Evolutionary conservation across 2,329 filamentous ascomycete species (phyloP).

Genomic region (Capronia americana): DNA sequence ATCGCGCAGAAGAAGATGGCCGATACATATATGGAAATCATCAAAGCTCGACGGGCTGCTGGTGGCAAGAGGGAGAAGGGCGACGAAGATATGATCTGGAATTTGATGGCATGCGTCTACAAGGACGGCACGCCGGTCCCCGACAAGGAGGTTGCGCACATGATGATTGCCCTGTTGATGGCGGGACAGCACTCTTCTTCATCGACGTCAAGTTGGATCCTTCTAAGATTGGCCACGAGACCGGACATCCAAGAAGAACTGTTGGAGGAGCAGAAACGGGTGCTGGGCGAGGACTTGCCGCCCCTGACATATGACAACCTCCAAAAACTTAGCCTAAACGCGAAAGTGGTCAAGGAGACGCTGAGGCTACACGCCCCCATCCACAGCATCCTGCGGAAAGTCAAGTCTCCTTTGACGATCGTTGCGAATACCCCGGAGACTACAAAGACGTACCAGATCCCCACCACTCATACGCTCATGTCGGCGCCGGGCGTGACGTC

Average conservation of each 20-base stretch:
- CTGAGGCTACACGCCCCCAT: conserved; percentile 74
- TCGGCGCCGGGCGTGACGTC: conserved; percentile 84
- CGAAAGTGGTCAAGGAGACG: conserved; percentile 73
- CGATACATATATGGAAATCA: conserved; percentile 73
- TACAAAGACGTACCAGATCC: conserved; percentile 74
- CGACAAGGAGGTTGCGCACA: conserved; percentile 78
- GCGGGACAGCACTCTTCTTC: conserved; percentile 82
- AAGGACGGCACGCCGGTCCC: conserved; percentile 73
- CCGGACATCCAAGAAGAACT: conserved; percentile 74
- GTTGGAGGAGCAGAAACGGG: conserved; percentile 67
- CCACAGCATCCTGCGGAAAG: conserved; percentile 74
- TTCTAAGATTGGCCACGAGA: conserved; percentile 73
- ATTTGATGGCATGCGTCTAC: conserved; percentile 77
- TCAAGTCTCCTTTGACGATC: conserved; percentile 69
- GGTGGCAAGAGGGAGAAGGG: conserved; percentile 54
- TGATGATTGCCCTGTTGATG: conserved; percentile 88
- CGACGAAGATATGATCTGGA: conserved; percentile 75
- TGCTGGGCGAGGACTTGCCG: conserved; percentile 62
- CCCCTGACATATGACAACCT: conserved; percentile 66
- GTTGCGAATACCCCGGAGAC: conserved; percentile 67
- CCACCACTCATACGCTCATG: conserved; percentile 79
- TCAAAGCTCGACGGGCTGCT: conserved; percentile 64
- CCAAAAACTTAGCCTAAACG: conserved; percentile 65
- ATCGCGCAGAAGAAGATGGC: conserved; percentile 73
- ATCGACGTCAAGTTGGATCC: conserved; percentile 77